These are phyloP conservation scores for Ascochyta rabiei DNA, from an alignment of 2,329 filamentous ascomycete genomes.

Conservation along the genomic window DNA sequence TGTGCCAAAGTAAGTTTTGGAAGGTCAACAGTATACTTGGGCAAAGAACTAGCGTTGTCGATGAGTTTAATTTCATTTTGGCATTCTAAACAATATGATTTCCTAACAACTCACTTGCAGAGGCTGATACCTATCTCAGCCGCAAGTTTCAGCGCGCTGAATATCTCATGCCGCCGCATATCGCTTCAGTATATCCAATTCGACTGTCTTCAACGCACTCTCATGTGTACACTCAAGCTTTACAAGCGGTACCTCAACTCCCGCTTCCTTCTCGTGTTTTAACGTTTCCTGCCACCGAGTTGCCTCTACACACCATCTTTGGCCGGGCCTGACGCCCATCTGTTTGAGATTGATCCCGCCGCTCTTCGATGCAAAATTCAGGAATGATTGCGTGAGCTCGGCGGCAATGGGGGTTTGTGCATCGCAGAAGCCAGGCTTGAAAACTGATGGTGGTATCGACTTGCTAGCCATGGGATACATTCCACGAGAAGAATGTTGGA, in stretches of 20 bases:
- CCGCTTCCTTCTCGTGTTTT: constrained; percentile 9
- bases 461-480: constrained; percentile 22
- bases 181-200: constrained; percentile 17
- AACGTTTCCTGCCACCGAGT: constrained; percentile 16
- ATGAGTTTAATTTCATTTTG: too few species aligned
- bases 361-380: constrained; percentile 16
- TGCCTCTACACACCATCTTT: constrained; percentile 20
- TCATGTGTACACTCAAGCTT: constrained; percentile 21
- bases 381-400: constrained; percentile 18
- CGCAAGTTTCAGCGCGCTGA: not conserved
- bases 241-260: constrained; percentile 13
- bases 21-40: not conserved
- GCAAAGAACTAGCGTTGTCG: too few species aligned
- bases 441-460: constrained; percentile 10
- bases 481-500: constrained; percentile 19
- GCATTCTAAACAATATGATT: not conserved
- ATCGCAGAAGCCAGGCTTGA: constrained; percentile 23
- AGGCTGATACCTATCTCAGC: not conserved
- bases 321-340: constrained; percentile 19
- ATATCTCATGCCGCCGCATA: constrained; percentile 5
- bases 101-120: not conserved
- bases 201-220: constrained; percentile 13
- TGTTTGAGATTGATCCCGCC: constrained; percentile 18
- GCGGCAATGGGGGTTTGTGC: constrained; percentile 18
- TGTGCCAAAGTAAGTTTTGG: too few species aligned